Conservation (phyloP, 2,329 filamentous ascomycete species). For the Hysterium pulicare region DNA sequence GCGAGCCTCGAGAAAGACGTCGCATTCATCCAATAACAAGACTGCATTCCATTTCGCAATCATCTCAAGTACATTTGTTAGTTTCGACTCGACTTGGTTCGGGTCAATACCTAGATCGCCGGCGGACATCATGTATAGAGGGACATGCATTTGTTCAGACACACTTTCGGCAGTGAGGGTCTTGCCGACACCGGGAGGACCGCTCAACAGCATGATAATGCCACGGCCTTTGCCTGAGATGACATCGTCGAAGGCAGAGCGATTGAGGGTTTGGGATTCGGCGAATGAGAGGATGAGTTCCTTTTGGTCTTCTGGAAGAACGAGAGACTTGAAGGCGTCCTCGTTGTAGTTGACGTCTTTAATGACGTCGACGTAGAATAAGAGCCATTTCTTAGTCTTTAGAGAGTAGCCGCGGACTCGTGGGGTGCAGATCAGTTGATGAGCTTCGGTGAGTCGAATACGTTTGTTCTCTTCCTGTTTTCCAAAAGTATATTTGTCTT, state of each 20-base stretch:
- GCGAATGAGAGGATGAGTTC: slow-evolving; percentile 47
- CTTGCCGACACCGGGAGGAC: slow-evolving; percentile 52
- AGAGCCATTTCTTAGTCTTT: slow-evolving; percentile 10
- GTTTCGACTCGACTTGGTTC: slow-evolving; percentile 41
- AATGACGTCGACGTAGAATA: slow-evolving; percentile 31
- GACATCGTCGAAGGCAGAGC: slow-evolving; percentile 46
- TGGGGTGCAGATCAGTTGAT: slow-evolving; percentile 7
- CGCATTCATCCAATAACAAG: slow-evolving; percentile 49
- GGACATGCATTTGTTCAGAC: slow-evolving; percentile 46
- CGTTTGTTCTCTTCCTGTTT: slow-evolving; percentile 18
- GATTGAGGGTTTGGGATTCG: slow-evolving; percentile 38
- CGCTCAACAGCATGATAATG: slow-evolving; percentile 47
- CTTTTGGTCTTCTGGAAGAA: slow-evolving; percentile 46
- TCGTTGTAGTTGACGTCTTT: slow-evolving; percentile 43
- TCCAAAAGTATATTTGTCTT: slow-evolving; percentile 8
- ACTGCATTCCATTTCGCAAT: slow-evolving; percentile 51
- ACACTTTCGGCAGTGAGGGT: slow-evolving; percentile 34
- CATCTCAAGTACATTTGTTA: slow-evolving; percentile 49
- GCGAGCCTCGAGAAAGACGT: slow-evolving; percentile 17
- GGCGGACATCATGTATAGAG: slow-evolving; percentile 46
- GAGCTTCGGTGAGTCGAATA: slow-evolving; percentile 4
- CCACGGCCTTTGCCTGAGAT: slow-evolving; percentile 50
- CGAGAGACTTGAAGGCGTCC: slow-evolving; percentile 45
- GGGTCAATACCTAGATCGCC: slow-evolving; percentile 50
- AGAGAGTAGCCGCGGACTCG: slow-evolving; percentile 10